Evolutionary conservation across 805 yeast species (phyloP), one percentile per base, ranked within the genome.

Genomic region (Kodamaea kaohsiungensis): DNA sequence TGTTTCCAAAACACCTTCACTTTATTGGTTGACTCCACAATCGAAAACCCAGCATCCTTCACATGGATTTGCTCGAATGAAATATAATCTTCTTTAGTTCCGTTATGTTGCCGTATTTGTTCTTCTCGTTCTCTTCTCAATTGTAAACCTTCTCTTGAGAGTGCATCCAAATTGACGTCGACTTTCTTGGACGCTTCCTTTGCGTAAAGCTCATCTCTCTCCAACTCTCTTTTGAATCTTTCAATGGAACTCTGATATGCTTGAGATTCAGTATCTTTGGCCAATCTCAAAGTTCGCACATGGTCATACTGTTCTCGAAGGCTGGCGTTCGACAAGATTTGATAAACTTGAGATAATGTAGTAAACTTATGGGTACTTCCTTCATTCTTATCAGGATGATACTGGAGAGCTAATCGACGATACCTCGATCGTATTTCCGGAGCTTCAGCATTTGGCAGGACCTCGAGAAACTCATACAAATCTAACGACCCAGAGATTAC

Each of bases 1-100:
- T 70, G 68, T 58, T 80, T 81, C 84, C 85, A 82, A 57, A 69
- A 73, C 22, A 81, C 67, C 22, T 64, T 55, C 19, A 75, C 72
- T 12, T 25, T 40, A 38, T 53, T 40, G 39, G 56, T 38, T 12
- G 48, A 35, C 19, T 27, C 47, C 25, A 47, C 22, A 13, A 13
- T 17, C 5, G 46, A 39, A 19, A 37, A 43, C 25, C 33, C 33
- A 27, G 60, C 59, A 3, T 47, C 46, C n/a, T 60, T 57, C 12
- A 30, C 35, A 9, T 8, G 35, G 1, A 71, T 49, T 16, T 67
- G 67, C 15, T 53, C 51, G 45, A 52, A 65, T 5, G 71, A 57
- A 12, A 65, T 57, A 48, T 66, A 60, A 10, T 43, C 30, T 15
- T 33, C 30, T 12, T 27, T 27, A 13, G 25, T 15, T 3, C 18